phyloP scores from a whole-genome alignment of 352 stramenopile genomes.

The Paralagenidium karlingii region DNA sequence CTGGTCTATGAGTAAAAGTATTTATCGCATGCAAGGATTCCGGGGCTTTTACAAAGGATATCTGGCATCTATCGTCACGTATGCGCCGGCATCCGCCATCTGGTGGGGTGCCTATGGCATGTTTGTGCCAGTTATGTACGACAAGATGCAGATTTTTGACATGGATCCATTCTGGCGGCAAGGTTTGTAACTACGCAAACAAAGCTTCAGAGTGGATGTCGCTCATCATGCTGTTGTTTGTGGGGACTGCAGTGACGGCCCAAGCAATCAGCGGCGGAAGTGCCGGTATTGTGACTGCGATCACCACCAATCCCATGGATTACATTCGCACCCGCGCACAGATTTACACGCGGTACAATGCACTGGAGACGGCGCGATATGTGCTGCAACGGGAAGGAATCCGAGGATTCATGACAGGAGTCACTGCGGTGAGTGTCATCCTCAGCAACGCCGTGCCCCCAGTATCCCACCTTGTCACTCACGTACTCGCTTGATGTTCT shows the following conservation, averaged over 20 bases:
- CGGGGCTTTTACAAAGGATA: constrained; percentile 79
- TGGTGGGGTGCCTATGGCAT: constrained; percentile 84
- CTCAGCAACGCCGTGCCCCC: neutral
- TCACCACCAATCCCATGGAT: constrained; percentile 83
- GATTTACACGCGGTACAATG: constrained; percentile 75
- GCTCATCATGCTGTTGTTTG: constrained; percentile 1
- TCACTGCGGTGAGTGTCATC: constrained; percentile 45
- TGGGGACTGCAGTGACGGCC: constrained; percentile 55
- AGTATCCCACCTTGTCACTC: constrained; percentile 1
- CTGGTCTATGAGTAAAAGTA: constrained; percentile 35
- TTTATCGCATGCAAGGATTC: constrained; percentile 51
- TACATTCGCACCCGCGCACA: constrained; percentile 79
- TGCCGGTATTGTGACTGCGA: constrained; percentile 62
- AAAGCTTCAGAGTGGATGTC: neutral
- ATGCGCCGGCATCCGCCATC: constrained; percentile 73
- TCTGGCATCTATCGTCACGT: constrained; percentile 72
- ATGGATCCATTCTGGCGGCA: constrained; percentile 75
- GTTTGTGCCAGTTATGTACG: constrained; percentile 63
- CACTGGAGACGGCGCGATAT: constrained; percentile 74
- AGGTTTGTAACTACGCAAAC: constrained; percentile 14
- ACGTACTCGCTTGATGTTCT: neutral
- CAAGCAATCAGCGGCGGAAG: constrained; percentile 66
- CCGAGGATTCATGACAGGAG: constrained; percentile 68
- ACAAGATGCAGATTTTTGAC: constrained; percentile 31
- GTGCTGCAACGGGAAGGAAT: constrained; percentile 61